Conservation (phyloP, 1,284 basidiomycete genomes). For the Rhodotorula sp. region DNA sequence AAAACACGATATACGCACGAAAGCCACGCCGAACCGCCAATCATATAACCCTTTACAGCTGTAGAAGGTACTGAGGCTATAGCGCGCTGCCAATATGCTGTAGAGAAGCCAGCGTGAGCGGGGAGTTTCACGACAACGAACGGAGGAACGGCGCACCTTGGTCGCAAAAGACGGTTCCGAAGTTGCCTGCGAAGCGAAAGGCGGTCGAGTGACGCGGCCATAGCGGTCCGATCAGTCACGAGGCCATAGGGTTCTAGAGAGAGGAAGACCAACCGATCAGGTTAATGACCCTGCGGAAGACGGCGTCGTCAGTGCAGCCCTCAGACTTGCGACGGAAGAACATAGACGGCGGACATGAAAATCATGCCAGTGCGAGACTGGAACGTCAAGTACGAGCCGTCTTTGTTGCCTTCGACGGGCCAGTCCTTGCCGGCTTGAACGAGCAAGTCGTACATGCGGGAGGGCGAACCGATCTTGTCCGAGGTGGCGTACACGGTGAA, state of each 20-base stretch:
- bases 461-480: constrained; percentile 58
- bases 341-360: constrained; percentile 70
- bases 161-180: constrained; percentile 75
- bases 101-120: not conserved
- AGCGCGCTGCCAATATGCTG: constrained; percentile 29
- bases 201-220: constrained; percentile 51
- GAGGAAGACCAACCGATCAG: constrained; percentile 59
- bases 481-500: constrained; percentile 71
- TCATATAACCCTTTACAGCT: constrained; percentile 47
- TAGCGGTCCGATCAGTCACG: too few species aligned
- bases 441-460: constrained; percentile 41
- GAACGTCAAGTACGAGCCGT: constrained; percentile 61
- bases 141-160: constrained; percentile 46
- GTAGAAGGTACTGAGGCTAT: constrained; percentile 46
- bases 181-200: constrained; percentile 75
- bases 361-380: constrained; percentile 74
- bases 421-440: constrained; percentile 49
- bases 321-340: not conserved
- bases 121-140: not conserved
- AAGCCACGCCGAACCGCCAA: constrained; percentile 60
- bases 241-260: too few species aligned
- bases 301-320: not conserved
- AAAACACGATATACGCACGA: constrained; percentile 47
- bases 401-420: constrained; percentile 61
- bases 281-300: constrained; percentile 45